phyloP scores from a whole-genome alignment of 176 grass and related monocot genomes.

The Triticum turgidum region DNA sequence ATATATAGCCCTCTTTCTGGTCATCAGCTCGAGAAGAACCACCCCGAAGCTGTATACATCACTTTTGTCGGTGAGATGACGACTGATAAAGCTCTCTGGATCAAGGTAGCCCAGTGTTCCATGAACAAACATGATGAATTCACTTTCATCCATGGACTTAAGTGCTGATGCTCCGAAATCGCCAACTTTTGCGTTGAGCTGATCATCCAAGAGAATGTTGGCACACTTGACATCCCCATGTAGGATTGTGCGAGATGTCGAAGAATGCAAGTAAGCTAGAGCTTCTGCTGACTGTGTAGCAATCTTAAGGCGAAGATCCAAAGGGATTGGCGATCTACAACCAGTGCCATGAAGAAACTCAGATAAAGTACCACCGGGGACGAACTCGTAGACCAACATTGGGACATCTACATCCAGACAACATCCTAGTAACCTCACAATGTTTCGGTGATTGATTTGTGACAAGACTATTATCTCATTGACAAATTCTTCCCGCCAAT shows the following conservation, averaged over 20 bases:
- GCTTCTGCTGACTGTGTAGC: background rate
- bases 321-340: background rate
- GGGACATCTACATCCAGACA: background rate
- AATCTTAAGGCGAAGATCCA: background rate
- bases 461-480: background rate
- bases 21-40: slow-evolving; percentile 54
- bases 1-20: slow-evolving; percentile 37
- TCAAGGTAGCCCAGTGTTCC: slow-evolving; percentile 53
- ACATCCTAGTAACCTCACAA: background rate
- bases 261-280: background rate
- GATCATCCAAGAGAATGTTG: background rate
- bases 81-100: slow-evolving; percentile 48
- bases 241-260: background rate
- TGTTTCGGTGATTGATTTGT: slow-evolving; percentile 2
- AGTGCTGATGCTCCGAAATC: slow-evolving; percentile 53
- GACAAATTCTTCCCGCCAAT: background rate
- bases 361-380: background rate
- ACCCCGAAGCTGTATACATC: slow-evolving; percentile 53
- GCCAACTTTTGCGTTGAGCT: background rate
- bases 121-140: slow-evolving; percentile 51
- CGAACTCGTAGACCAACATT: background rate
- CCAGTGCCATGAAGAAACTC: background rate
- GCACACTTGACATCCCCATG: background rate
- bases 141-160: slow-evolving; percentile 24
- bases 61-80: slow-evolving; percentile 51